A percentile compares a stretch with the other conserved stretches of the same genome.
phyloP scores from a whole-genome alignment of 345 rosid species.

The Heritiera fomes region DNA sequence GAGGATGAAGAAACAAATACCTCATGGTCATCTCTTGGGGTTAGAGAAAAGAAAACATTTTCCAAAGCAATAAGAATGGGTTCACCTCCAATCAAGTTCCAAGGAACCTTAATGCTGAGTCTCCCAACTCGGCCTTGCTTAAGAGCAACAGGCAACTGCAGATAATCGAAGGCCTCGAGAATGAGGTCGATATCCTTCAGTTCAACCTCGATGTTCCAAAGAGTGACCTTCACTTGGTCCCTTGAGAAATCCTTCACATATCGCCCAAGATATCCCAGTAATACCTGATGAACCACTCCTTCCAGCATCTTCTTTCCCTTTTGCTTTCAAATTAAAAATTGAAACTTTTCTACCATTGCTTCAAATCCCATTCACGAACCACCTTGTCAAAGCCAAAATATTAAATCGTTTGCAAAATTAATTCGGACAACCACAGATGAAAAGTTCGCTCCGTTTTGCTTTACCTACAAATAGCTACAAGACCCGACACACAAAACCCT shows the following conservation, averaged over 20 bases:
- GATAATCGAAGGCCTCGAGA: constrained; percentile 89
- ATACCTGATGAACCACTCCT: constrained; percentile 60
- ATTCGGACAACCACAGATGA: not conserved
- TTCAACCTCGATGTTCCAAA: constrained; percentile 71
- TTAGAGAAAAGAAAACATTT: constrained; percentile 69
- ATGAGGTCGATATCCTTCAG: constrained; percentile 78
- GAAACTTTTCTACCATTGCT: not conserved
- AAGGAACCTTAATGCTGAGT: constrained; percentile 74
- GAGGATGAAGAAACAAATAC: constrained; percentile 27
- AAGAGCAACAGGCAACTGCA: constrained; percentile 77
- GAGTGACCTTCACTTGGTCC: constrained; percentile 77
- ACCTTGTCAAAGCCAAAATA: not conserved
- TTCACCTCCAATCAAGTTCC: constrained; percentile 80
- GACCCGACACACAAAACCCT: not conserved
- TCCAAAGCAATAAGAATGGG: constrained; percentile 68
- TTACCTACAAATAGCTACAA: not conserved
- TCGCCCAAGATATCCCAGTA: constrained; percentile 77
- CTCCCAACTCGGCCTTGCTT: constrained; percentile 80
- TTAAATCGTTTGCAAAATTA: not conserved
- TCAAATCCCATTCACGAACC: not conserved
- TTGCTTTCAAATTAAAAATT: not conserved
- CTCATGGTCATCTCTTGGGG: constrained; percentile 77
- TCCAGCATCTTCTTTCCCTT: constrained; percentile 54
- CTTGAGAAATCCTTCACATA: constrained; percentile 75
- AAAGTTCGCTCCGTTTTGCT: not conserved